phyloP scores from a whole-genome alignment of 2,329 filamentous ascomycete species.

The Aulographum hederae region DNA sequence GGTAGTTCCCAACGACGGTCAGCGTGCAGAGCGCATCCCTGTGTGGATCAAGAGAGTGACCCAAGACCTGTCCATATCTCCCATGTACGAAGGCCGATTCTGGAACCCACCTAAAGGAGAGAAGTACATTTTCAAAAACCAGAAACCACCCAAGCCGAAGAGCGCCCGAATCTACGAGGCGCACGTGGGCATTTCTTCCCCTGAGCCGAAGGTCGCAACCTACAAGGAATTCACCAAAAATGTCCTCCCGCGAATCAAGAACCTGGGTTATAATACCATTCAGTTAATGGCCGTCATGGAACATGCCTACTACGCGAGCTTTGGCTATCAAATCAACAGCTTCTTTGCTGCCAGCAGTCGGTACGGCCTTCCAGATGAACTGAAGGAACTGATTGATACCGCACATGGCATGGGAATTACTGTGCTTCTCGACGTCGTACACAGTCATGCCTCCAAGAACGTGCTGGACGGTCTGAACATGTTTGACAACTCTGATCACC shows the following conservation, averaged over 20 bases:
- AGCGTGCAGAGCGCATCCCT: conserved; percentile 66
- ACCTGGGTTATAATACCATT: conserved; percentile 89
- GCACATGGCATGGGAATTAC: conserved; percentile 82
- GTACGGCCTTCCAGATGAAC: conserved; percentile 80
- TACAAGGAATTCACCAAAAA: conserved; percentile 95
- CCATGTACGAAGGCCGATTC: conserved; percentile 85
- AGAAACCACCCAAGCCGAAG: conserved; percentile 61
- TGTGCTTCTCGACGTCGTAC: conserved; percentile 85
- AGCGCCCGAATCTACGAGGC: conserved; percentile 94
- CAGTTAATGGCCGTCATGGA: conserved; percentile 99
- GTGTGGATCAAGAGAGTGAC: conserved; percentile 97
- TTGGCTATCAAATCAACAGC: conserved; percentile 96
- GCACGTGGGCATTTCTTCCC: conserved; percentile 93
- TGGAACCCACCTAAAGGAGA: conserved; percentile 78
- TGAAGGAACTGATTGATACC: conserved; percentile 92
- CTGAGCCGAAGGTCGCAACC: conserved; percentile 71
- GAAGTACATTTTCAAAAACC: conserved; percentile 69
- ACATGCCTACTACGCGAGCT: conserved; percentile 97
- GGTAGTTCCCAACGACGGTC: conserved; percentile 56
- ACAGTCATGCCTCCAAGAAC: conserved; percentile 97
- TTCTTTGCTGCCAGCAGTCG: conserved; percentile 96
- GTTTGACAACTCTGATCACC: conserved; percentile 87
- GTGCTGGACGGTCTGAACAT: conserved; percentile 86
- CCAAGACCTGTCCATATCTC: conserved; percentile 76
- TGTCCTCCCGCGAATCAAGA: conserved; percentile 79